These are phyloP conservation scores for Fusarium musae DNA, from an alignment of 2,329 filamentous ascomycete species.

Conservation along the genomic window DNA sequence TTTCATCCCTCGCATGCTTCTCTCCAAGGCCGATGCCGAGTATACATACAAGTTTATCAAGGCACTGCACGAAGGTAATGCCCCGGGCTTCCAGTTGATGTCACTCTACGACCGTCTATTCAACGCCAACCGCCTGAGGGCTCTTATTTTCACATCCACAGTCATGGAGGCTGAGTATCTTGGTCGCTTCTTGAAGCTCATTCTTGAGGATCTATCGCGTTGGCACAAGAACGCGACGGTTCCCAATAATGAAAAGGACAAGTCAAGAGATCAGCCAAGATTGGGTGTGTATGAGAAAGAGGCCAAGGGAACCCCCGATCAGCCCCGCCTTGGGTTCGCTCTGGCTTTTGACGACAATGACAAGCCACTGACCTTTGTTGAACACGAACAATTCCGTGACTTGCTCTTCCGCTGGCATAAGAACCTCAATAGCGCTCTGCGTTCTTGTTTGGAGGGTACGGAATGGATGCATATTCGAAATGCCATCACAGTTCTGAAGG, in stretches of 20 bases:
- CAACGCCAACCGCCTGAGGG: constrained; percentile 80
- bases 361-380: constrained; percentile 76
- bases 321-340: constrained; percentile 79
- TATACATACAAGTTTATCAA: constrained; percentile 89
- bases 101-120: constrained; percentile 87
- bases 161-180: constrained; percentile 92
- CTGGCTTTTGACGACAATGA: constrained; percentile 73
- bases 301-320: constrained; percentile 64
- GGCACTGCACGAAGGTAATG: constrained; percentile 84
- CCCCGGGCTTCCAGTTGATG: constrained; percentile 87
- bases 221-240: constrained; percentile 82
- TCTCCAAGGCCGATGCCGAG: constrained; percentile 88
- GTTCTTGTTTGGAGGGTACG: constrained; percentile 80
- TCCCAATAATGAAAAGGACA: constrained; percentile 55
- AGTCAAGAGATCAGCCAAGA: constrained; percentile 60
- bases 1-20: constrained; percentile 84
- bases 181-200: constrained; percentile 87
- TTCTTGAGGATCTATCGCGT: constrained; percentile 79
- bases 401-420: constrained; percentile 92
- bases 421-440: constrained; percentile 81
- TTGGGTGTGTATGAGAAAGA: constrained; percentile 86
- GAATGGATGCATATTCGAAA: constrained; percentile 99
- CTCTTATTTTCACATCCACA: constrained; percentile 89
- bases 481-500: constrained; percentile 88
- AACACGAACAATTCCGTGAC: constrained; percentile 87